These are phyloP conservation scores for Quercus lobata DNA, from an alignment of 331 rosid genomes.

Conservation along the genomic window DNA sequence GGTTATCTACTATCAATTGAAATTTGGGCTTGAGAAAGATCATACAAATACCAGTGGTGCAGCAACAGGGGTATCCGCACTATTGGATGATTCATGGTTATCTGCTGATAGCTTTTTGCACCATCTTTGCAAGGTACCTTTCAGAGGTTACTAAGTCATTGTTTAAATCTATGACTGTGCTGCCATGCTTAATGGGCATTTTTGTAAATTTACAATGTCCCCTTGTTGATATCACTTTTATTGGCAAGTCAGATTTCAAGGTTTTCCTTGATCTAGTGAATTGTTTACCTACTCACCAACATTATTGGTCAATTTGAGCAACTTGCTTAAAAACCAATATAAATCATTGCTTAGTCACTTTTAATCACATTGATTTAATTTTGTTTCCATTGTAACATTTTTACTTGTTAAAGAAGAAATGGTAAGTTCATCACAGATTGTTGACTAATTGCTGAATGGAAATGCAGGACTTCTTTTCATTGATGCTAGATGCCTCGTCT, in stretches of 20 bases:
- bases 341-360: neutral
- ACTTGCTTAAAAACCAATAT: too few species aligned
- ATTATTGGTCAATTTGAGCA: neutral
- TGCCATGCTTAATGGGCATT: neutral
- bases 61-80: too few species aligned
- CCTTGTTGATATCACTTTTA: neutral
- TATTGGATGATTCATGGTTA: too few species aligned
- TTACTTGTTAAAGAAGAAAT: neutral
- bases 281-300: neutral
- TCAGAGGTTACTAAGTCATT: neutral
- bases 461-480: slow-evolving; percentile 69
- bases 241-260: neutral
- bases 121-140: slow-evolving; percentile 40
- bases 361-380: neutral
- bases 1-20: too few species aligned
- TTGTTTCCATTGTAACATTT: neutral
- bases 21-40: too few species aligned
- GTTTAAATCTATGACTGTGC: slow-evolving; percentile 2
- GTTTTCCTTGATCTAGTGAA: neutral
- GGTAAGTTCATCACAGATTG: neutral
- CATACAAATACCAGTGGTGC: too few species aligned
- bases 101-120: too few species aligned
- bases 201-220: neutral
- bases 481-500: slow-evolving; percentile 62
- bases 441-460: slow-evolving; percentile 11